Evolutionary conservation across 352 stramenopile species (phyloP).

Genomic region (Phytopythium litorale): DNA sequence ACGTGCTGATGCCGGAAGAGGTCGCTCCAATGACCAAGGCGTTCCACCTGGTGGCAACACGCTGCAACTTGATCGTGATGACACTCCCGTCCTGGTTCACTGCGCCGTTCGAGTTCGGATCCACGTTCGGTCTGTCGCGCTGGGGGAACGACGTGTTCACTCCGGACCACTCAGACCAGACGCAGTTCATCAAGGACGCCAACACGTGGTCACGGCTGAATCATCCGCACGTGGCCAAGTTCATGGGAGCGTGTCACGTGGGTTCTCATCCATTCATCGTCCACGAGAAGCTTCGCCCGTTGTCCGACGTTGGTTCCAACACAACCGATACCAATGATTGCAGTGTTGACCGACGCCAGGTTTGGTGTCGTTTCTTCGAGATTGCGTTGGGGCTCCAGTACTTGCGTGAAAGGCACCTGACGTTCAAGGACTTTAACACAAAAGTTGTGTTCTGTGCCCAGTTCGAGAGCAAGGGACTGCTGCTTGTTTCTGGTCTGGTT

Average conservation of each 20-base stretch:
- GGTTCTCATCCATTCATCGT: neutral
- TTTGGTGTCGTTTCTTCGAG: neutral
- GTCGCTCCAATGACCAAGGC: neutral
- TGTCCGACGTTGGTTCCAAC: neutral
- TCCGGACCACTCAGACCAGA: neutral
- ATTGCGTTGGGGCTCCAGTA: neutral
- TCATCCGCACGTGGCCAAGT: neutral
- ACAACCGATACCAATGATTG: neutral
- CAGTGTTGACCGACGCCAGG: neutral
- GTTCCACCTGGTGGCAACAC: neutral
- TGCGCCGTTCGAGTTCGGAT: neutral
- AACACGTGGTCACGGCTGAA: neutral
- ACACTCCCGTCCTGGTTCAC: neutral
- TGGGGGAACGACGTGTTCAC: constrained; percentile 3
- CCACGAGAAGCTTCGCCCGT: neutral
- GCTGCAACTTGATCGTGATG: neutral
- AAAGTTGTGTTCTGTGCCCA: neutral
- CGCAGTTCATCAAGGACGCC: neutral
- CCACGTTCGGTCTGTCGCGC: neutral
- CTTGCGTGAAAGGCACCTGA: neutral
- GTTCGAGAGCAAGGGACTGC: neutral
- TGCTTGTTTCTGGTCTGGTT: neutral
- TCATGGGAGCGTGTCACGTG: neutral
- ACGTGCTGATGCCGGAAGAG: neutral
- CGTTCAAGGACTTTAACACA: neutral